phyloP scores from a whole-genome alignment of 2,329 filamentous ascomycete genomes.

The Eurotiales sp. region DNA sequence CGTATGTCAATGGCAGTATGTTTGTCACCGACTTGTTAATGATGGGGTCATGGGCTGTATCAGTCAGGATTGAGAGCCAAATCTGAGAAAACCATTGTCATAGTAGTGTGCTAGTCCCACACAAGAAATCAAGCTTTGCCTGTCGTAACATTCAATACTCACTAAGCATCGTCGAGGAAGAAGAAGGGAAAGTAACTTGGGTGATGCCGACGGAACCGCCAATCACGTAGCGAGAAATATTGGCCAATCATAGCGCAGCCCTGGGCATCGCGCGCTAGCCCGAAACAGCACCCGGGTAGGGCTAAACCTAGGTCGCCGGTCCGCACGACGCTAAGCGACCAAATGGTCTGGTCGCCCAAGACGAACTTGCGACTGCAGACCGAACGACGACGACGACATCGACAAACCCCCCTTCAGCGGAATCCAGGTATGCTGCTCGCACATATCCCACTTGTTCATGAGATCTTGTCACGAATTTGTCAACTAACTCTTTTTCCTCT shows the following conservation, averaged over 20 bases:
- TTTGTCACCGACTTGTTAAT: too few species aligned
- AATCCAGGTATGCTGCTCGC: conserved; percentile 27
- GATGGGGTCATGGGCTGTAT: too few species aligned
- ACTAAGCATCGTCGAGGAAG: too few species aligned
- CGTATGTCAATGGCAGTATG: too few species aligned
- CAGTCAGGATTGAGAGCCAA: too few species aligned
- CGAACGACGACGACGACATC: conserved; percentile 37
- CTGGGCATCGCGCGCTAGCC: too few species aligned
- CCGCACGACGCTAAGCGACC: conserved; percentile 43
- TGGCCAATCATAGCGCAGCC: neutral
- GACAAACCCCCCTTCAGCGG: conserved; percentile 45
- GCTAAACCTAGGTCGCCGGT: conserved; percentile 31
- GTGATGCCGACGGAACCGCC: too few species aligned
- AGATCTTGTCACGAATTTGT: conserved; percentile 18
- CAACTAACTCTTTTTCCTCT: conserved; percentile 21
- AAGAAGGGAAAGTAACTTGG: too few species aligned
- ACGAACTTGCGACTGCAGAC: conserved; percentile 15
- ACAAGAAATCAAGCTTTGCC: too few species aligned
- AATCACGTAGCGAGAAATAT: neutral
- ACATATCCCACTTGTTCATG: conserved; percentile 8
- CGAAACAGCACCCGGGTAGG: conserved; percentile 25
- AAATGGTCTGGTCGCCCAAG: conserved; percentile 12
- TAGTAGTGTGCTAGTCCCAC: too few species aligned
- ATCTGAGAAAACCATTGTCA: too few species aligned
- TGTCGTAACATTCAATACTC: too few species aligned